Base-by-base conservation (phyloP, 371 early-diverging fungal genomes). In the Funneliformis caledonium region DNA sequence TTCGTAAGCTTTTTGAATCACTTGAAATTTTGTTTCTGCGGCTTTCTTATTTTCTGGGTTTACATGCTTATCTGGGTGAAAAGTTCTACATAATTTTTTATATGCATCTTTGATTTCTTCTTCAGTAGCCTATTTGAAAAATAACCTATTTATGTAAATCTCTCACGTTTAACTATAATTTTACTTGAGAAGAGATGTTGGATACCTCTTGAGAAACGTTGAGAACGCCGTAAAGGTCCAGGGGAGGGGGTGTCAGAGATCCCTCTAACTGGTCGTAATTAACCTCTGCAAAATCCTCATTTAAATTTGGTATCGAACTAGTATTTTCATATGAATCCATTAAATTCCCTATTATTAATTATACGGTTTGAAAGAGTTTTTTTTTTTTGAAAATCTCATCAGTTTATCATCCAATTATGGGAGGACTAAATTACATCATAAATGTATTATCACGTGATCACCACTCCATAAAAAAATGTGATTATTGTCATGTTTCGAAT, bases 61-160 rank as follows among this genome's bases (percentile, higher is more conserved):
- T 8, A 84, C 85, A 83, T 93, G 94, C 83, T 94, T 96, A 86
- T 97, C 97, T 4, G 97, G 97, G 82, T 97, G 97, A 82, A 95
- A 97, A 31, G 91, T 89, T 80, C 96, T 88, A 80, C 94, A 94
- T 48, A 96, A 83, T 43, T 93, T 89, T 74, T 93, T 91, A 86
- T 96, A 97, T 4, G 95, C 86, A 59, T 94, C 95, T 83, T 94
- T 94, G 50, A 97, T 93, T 65, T 96, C 93, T 2, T 96, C 96
- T 26, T 94, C 93, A 14, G 93, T 89, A 1, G 96, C 96, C 94
- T 95, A 80, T 12, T 70, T 33, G 42, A 42, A 48, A 50, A 73
- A 59, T 12, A 80, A 26, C 48, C 67, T 37, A 9, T 59, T 3
- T 14, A 5, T 14, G 10, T 70, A 62, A 61, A 61, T 56, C 52